Evolutionary conservation across 768 basidiomycete species (phyloP).

Genomic region (Galerina sulciceps): DNA sequence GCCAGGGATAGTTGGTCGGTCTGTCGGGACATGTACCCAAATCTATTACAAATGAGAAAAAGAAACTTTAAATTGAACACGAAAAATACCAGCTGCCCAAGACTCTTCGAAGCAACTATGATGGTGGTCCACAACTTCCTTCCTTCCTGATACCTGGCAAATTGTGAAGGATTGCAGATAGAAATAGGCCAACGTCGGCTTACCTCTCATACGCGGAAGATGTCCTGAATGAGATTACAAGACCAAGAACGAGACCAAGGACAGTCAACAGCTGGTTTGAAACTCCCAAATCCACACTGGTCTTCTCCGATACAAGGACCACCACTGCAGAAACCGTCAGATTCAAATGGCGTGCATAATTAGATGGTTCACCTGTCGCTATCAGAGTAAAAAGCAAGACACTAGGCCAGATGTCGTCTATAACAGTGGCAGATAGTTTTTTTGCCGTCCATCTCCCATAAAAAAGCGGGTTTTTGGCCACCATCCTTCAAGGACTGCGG

Average conservation of each 20-base stretch:
- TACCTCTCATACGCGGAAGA: conserved; percentile 73
- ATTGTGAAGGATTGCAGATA: not conserved
- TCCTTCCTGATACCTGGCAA: conserved; percentile 64
- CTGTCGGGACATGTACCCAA: conserved; percentile 59
- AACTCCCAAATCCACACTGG: conserved; percentile 50
- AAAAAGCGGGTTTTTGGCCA: conserved; percentile 43
- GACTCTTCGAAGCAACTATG: conserved; percentile 55
- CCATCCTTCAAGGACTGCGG: conserved; percentile 7
- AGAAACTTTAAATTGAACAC: not conserved
- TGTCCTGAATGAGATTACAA: conserved; percentile 75
- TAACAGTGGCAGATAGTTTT: conserved; percentile 57
- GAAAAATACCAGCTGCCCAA: conserved; percentile 54
- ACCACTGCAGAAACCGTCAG: conserved; percentile 49
- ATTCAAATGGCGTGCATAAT: not conserved
- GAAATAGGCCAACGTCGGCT: conserved; percentile 11
- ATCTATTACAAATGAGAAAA: conserved; percentile 33
- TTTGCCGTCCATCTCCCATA: conserved; percentile 50
- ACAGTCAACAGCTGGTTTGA: conserved; percentile 65
- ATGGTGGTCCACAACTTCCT: conserved; percentile 74
- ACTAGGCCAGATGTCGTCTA: conserved; percentile 69
- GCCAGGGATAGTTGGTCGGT: conserved; percentile 35
- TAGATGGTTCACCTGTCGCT: conserved; percentile 47
- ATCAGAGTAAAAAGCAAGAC: conserved; percentile 62
- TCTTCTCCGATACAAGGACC: conserved; percentile 52
- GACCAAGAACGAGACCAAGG: conserved; percentile 73